Conservation (phyloP, 257 asterid genomes). For the Dorcoceras hygrometricum region DNA sequence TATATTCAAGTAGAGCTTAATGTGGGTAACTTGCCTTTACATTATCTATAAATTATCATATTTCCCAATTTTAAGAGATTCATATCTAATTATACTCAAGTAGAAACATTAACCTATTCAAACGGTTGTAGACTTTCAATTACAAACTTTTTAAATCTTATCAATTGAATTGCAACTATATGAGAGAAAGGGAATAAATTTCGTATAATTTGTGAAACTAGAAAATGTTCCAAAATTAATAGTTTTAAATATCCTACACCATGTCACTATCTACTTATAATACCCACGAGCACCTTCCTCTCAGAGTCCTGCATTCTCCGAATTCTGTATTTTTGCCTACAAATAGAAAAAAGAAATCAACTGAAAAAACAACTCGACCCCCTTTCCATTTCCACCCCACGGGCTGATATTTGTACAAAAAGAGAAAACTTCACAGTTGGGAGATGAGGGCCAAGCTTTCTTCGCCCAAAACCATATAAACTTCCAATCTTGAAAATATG, state of each 20-base stretch:
- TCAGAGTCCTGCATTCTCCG: slow-evolving; percentile 59
- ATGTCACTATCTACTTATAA: slow-evolving; percentile 66
- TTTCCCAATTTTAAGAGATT: no score
- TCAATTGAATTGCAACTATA: no score
- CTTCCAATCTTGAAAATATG: slow-evolving; percentile 41
- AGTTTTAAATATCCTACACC: slow-evolving; percentile 38
- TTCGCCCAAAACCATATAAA: slow-evolving; percentile 42
- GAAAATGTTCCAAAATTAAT: slow-evolving; percentile 48
- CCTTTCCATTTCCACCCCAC: slow-evolving; percentile 25
- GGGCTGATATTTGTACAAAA: background rate
- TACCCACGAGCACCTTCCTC: slow-evolving; percentile 55
- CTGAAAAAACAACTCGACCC: slow-evolving; percentile 25
- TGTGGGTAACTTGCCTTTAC: no score
- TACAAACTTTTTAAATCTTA: no score
- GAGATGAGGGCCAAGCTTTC: slow-evolving; percentile 78
- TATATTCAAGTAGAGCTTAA: no score
- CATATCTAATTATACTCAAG: no score
- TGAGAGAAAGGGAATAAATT: slow-evolving; percentile 5
- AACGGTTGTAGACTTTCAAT: no score
- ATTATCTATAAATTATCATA: no score
- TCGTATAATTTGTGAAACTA: no score
- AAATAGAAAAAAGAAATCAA: slow-evolving; percentile 37
- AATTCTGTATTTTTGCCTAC: slow-evolving; percentile 59
- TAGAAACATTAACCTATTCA: no score
- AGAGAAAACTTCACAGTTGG: background rate